Evolutionary conservation across 371 early-diverging fungal species (phyloP), one percentile per base, ranked within the genome.

Genomic region (Mucor lusitanicus): DNA sequence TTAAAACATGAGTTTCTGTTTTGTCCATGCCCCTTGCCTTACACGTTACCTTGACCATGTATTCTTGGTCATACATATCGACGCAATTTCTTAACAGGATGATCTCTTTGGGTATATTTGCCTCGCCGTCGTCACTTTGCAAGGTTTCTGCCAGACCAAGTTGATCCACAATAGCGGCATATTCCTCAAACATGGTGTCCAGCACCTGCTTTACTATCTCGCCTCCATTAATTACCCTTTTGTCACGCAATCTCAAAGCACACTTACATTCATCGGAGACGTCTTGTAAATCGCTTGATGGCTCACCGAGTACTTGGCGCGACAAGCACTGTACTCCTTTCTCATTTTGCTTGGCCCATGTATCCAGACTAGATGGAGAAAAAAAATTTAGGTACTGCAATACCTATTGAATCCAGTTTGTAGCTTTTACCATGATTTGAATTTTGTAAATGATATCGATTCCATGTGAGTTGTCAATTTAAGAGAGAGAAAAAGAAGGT

Each of bases 11-110:
- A 8, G 53, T 40, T 46, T 33, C 11, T 27, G 0, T 3, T 21
- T 11, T 15, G 5, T 46, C 9, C 3, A 13, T 54, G 19, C 9
- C 37, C n/a, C 37, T 40, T 27, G 32, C 3, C 19, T 11, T 30
- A 46, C 28, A 42, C 0, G 17, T 33, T 61, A 74, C 72, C 63
- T 77, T 74, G 12, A 71, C 65, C 74, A 72, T 72, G 23, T 64
- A 72, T 30, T 72, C 77, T 65, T 77, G 68, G 12, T 74, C 72
- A 46, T 70, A 73, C 76, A 76, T 76, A 9, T 64, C 65, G 6
- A 76, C 12, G 58, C 73, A 70, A 30, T 63, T 53, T 35, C 63
- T 61, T 30, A 72, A 32, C 3, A 55, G 55, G 25, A 39, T 30
- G 3, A 74, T 13, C 39, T 70, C 55, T 44, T 61, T 44, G n/a